These are phyloP conservation scores for Przewalskia tangutica DNA, from an alignment of 257 asterid species.

Conservation along the genomic window DNA sequence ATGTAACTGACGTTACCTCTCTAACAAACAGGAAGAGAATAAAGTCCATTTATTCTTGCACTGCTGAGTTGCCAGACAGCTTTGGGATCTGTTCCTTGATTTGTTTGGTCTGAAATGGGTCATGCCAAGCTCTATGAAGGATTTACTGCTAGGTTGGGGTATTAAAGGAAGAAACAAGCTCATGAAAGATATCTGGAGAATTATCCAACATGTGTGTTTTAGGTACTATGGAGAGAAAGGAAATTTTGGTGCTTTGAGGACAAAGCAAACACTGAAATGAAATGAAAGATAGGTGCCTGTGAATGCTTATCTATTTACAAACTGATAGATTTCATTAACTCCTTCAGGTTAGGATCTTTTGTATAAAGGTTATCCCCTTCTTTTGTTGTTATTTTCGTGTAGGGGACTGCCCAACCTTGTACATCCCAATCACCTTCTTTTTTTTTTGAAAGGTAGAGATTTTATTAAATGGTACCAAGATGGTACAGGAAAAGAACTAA, in stretches of 20 bases:
- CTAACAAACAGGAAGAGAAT: neutral
- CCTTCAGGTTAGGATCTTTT: neutral
- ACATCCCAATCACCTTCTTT: neutral
- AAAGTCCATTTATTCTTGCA: neutral
- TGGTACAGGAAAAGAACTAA: no score
- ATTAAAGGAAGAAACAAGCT: neutral
- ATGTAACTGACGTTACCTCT: neutral
- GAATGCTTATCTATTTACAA: neutral
- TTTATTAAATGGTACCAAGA: no score
- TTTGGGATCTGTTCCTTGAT: neutral
- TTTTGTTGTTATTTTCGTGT: neutral
- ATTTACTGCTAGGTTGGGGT: neutral
- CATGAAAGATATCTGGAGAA: neutral
- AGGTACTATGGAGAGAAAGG: neutral
- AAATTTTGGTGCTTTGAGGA: neutral
- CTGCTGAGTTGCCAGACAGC: neutral
- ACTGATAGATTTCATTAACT: neutral
- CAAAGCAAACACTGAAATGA: neutral
- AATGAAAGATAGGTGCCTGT: neutral
- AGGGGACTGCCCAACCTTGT: neutral
- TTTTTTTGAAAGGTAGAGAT: no score
- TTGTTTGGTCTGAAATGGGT: neutral
- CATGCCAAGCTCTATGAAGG: neutral
- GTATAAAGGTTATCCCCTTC: neutral
- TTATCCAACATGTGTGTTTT: neutral